Conservation (phyloP, 768 basidiomycete species). For the Coprinopsis cinerea region DNA sequence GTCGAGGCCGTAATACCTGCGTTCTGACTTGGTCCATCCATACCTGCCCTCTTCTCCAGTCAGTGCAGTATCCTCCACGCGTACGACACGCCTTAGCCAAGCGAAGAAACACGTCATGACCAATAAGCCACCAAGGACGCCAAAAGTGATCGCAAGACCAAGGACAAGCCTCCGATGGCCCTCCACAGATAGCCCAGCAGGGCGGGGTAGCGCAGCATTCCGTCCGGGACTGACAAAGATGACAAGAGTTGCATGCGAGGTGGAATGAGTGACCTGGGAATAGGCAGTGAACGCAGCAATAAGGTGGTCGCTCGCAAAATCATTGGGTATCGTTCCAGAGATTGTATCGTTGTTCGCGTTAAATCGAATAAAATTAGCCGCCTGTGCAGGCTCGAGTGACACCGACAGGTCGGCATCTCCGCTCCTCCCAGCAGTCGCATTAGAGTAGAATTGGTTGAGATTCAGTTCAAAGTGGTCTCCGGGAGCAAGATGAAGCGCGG, state of each 20-base stretch:
- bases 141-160: slow-evolving; percentile 58
- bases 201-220: slow-evolving; percentile 30
- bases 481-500: slow-evolving; percentile 48
- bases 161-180: slow-evolving; percentile 47
- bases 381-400: slow-evolving; percentile 45
- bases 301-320: slow-evolving; percentile 36
- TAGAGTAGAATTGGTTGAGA: slow-evolving; percentile 52
- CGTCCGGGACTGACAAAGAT: slow-evolving; percentile 26
- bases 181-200: slow-evolving; percentile 31
- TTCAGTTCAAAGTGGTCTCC: slow-evolving; percentile 47
- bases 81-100: slow-evolving; percentile 46
- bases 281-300: slow-evolving; percentile 62
- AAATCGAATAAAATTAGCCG: slow-evolving; percentile 48
- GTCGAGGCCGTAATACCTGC: slow-evolving; percentile 60
- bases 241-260: slow-evolving; percentile 56
- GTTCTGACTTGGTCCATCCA: slow-evolving; percentile 60
- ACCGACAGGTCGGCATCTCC: slow-evolving; percentile 47
- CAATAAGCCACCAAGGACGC: slow-evolving; percentile 53
- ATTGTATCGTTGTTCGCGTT: slow-evolving; percentile 32
- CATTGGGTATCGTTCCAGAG: slow-evolving; percentile 50
- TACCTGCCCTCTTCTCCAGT: slow-evolving; percentile 51
- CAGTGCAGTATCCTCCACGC: slow-evolving; percentile 56
- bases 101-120: slow-evolving; percentile 51
- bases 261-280: slow-evolving; percentile 60
- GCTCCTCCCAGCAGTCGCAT: slow-evolving; percentile 29